Evolutionary conservation across 1,139 yeast genomes (phyloP).

Genomic region (Hansenula lynferdii): DNA sequence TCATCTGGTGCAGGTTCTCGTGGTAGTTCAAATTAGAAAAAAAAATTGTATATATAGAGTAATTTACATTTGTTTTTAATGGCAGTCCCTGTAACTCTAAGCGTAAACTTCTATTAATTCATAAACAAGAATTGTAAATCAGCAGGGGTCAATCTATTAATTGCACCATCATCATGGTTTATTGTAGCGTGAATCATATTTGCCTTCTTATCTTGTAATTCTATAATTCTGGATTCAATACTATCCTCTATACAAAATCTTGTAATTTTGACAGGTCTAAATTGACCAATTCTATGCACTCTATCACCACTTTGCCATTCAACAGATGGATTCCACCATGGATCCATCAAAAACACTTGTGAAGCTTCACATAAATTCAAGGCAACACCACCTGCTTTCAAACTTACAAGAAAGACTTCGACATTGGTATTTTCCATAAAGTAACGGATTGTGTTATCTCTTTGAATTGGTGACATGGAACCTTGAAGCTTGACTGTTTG

Average conservation of each 20-base stretch:
- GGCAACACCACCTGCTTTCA: slow-evolving; percentile 99
- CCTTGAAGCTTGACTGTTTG: slow-evolving; percentile 92
- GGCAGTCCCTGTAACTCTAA: too few species aligned
- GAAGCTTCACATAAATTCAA: slow-evolving; percentile 94
- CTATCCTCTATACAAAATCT: slow-evolving; percentile 93
- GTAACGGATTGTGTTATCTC: slow-evolving; percentile 85
- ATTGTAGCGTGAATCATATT: slow-evolving; percentile 97
- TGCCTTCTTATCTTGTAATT: slow-evolving; percentile 94
- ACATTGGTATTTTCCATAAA: slow-evolving; percentile 91
- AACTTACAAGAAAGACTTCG: slow-evolving; percentile 88
- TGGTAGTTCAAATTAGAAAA: slow-evolving; percentile 33
- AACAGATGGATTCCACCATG: slow-evolving; percentile 99
- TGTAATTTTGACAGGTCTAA: slow-evolving; percentile 89
- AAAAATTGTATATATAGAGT: too few species aligned
- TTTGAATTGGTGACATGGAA: slow-evolving; percentile 91
- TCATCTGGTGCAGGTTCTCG: slow-evolving; percentile 90
- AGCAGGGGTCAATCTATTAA: slow-evolving; percentile 81
- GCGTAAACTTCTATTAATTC: too few species aligned
- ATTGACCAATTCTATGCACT: slow-evolving; percentile 96
- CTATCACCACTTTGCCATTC: slow-evolving; percentile 99
- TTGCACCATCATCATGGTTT: slow-evolving; percentile 87
- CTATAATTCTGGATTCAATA: slow-evolving; percentile 93
- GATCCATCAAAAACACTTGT: slow-evolving; percentile 90
- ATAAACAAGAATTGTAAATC: slow-evolving; percentile 91
- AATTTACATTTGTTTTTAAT: too few species aligned